These are phyloP conservation scores for Fragilaria crotonensis DNA, from an alignment of 108 stramenopile genomes.

Conservation along the genomic window DNA sequence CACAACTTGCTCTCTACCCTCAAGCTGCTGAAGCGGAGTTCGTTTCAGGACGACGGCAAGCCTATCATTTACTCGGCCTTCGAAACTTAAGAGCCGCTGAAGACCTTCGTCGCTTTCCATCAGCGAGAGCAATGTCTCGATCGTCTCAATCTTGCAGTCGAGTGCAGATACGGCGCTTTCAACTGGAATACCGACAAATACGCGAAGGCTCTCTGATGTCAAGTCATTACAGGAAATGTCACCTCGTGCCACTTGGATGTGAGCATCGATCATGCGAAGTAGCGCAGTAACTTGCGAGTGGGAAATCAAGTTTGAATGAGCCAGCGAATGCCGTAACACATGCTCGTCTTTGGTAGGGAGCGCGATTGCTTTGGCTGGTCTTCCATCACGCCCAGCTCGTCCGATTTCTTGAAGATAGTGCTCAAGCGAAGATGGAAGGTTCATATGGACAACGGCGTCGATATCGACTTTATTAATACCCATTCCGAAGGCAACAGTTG, in stretches of 20 bases:
- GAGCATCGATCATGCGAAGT: conserved; percentile 20
- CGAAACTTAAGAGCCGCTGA: conserved; percentile 46
- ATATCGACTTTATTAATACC: conserved; percentile 97
- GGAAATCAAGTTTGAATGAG: conserved; percentile 63
- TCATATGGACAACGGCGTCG: conserved; percentile 78
- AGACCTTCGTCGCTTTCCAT: conserved; percentile 49
- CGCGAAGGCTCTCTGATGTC: background rate
- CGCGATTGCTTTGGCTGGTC: conserved; percentile 64
- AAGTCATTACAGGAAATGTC: background rate
- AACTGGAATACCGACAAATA: conserved; percentile 39
- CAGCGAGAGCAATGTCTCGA: conserved; percentile 76
- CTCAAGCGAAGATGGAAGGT: conserved; percentile 85
- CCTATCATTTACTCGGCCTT: conserved; percentile 59
- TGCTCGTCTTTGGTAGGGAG: conserved; percentile 70
- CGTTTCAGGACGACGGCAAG: conserved; percentile 64
- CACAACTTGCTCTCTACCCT: conserved; percentile 44
- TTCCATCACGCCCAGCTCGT: conserved; percentile 93
- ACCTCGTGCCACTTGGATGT: background rate
- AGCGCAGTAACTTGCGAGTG: conserved; percentile 54
- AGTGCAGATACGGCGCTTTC: conserved; percentile 28
- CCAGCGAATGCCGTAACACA: conserved; percentile 60
- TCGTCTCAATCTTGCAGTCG: conserved; percentile 81
- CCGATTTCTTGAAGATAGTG: conserved; percentile 97
- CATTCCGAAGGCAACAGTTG: conserved; percentile 96
- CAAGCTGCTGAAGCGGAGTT: conserved; percentile 58